A percentile compares a stretch with the other conserved stretches of the same genome.
phyloP scores from a whole-genome alignment of 1,284 basidiomycete species.

The Ceratobasidium sp. region DNA sequence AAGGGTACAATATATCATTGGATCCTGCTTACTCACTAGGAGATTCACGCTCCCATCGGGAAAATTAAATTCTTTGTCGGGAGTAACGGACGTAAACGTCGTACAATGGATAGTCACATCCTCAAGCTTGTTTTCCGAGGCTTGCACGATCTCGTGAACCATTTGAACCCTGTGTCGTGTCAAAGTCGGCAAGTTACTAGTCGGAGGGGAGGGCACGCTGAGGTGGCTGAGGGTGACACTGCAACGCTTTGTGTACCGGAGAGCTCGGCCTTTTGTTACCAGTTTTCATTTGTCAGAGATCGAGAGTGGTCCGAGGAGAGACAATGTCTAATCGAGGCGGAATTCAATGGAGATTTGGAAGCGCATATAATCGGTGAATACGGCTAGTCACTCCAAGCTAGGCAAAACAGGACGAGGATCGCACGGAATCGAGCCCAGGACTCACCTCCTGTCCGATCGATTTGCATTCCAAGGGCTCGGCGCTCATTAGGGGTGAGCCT shows the following conservation, averaged over 20 bases:
- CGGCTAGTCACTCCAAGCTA: background rate
- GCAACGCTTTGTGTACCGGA: background rate
- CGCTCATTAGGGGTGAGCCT: background rate
- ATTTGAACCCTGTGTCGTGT: background rate
- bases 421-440: background rate
- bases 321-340: no score
- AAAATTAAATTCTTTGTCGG: slow-evolving; percentile 11
- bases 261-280: background rate
- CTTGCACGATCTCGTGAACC: background rate
- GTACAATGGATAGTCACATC: background rate
- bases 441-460: slow-evolving; percentile 8
- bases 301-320: background rate
- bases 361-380: background rate
- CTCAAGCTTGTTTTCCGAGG: background rate
- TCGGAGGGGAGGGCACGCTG: no score
- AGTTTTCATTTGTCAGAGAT: background rate
- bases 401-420: background rate
- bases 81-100: background rate
- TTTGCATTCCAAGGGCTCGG: background rate
- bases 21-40: background rate
- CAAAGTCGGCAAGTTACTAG: background rate
- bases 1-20: no score
- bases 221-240: background rate
- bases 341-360: background rate
- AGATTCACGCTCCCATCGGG: background rate